Base-by-base conservation (phyloP, 129 eudicot genomes). In the Lonicera japonica region DNA sequence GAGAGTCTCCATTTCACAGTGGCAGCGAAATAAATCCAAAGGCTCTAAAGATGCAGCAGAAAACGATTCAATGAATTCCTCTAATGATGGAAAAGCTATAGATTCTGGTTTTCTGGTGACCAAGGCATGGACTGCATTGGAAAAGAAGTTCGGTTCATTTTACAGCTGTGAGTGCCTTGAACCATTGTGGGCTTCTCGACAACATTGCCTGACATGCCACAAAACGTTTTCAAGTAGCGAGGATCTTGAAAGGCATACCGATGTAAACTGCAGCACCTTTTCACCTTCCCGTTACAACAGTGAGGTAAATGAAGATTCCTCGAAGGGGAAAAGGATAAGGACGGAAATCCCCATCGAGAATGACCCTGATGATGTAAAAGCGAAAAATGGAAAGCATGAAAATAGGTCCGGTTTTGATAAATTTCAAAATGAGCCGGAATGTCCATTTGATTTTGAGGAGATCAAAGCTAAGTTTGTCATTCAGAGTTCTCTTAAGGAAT, bases 151-250 rank as follows among this genome's bases (percentile, higher is more conserved):
- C 14, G 79, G 75, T 61, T 66, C 53, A 58, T 40, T 85, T 59
- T 52, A 68, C 54, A 69, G 96, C 61, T 94, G 96, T 62, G 76
- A 81, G 54, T 94, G 96, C 75, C 76, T 94, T 62, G 96, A 94
- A 73, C 84, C 80, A 14, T 54, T 73, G 61, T 83, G 89, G 79
- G 66, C 77, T 13, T 78, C 84, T 61, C 77, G 82, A 68, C 75
- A 56, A 56, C 99, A 94, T 69, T 94, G 99, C 75, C 14, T 58
- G 18, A 62, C 80, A 18, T 94, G 99, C 69, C 99, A 94, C 60
- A 71, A 47, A 54, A 88, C 82, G 4, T 88, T 83, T 75, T 54
- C 43, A 16, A 74, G 76, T n/a, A 45, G 2, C 19, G 86, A 83
- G 67, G 94, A 88, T 64, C 64, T 75, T 18, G 68, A 64, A 21